A percentile compares a stretch with the other conserved stretches of the same genome.
phyloP scores from a whole-genome alignment of 108 stramenopile genomes.

The Licmophora abbreviata region DNA sequence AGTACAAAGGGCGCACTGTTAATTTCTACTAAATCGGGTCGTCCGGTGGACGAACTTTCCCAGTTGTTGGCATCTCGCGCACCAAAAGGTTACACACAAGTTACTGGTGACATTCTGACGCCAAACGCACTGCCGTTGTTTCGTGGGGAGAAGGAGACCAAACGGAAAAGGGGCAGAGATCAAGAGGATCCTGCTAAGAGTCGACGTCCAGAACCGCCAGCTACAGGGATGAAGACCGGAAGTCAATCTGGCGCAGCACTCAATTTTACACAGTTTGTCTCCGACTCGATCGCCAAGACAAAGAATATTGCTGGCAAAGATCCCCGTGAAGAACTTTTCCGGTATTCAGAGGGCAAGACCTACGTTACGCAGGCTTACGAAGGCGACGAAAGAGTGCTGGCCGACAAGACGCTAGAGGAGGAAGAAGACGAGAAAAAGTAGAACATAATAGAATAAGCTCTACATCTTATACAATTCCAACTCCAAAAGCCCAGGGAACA shows the following conservation, averaged over 20 bases:
- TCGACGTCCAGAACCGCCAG: constrained; percentile 62
- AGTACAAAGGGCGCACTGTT: constrained; percentile 69
- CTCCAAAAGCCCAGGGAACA: too few relatives aligned
- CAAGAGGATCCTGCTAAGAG: constrained; percentile 48
- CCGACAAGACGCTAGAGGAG: constrained; percentile 75
- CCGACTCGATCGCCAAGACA: constrained; percentile 31
- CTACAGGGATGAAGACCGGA: constrained; percentile 63
- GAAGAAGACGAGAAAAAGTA: constrained; percentile 55
- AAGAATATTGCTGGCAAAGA: constrained; percentile 76
- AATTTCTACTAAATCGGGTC: constrained; percentile 25
- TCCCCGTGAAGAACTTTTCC: constrained; percentile 72
- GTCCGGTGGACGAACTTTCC: constrained; percentile 54
- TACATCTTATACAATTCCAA: too few relatives aligned
- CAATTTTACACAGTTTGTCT: constrained; percentile 59
- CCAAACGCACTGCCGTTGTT: constrained; percentile 73
- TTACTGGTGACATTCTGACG: constrained; percentile 38
- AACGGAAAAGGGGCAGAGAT: constrained; percentile 41
- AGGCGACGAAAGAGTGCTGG: constrained; percentile 56
- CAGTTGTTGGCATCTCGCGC: constrained; percentile 60
- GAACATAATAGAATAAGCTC: too few relatives aligned
- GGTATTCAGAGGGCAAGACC: constrained; percentile 50
- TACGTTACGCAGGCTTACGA: constrained; percentile 38
- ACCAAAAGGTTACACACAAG: constrained; percentile 52
- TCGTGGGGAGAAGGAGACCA: constrained; percentile 31
- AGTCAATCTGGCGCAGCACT: constrained; percentile 23